phyloP scores from a whole-genome alignment of 208 protist species.

The Lotmaria passim region DNA sequence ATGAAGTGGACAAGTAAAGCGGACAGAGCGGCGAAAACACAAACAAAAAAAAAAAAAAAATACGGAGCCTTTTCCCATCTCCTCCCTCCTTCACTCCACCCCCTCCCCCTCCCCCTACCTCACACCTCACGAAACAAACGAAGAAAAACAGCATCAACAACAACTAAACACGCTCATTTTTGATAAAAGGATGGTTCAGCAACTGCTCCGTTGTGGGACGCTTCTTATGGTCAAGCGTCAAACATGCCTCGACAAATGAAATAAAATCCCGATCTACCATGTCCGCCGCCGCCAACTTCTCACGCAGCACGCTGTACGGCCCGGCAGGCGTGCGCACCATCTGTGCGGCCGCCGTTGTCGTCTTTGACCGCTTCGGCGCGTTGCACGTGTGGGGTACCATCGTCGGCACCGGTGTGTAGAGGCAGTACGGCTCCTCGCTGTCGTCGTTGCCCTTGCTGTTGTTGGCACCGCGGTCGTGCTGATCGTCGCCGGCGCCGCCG shows the following conservation, averaged over 20 bases:
- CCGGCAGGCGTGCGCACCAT: conserved; percentile 29
- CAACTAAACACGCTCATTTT: conserved; percentile 41
- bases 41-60: conserved; percentile 11
- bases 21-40: neutral
- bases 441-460: conserved; percentile 37
- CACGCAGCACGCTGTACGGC: conserved; percentile 71
- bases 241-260: conserved; percentile 86
- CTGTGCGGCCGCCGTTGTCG: conserved; percentile 7
- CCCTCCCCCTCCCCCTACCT: too few species aligned
- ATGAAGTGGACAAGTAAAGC: neutral
- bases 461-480: conserved; percentile 17
- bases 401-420: conserved; percentile 74
- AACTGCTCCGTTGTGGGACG: conserved; percentile 79
- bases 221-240: conserved; percentile 86
- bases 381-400: conserved; percentile 31
- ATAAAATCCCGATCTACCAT: conserved; percentile 83
- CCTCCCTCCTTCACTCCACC: too few species aligned
- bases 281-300: conserved; percentile 74
- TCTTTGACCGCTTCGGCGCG: conserved; percentile 18
- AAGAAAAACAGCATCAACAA: neutral
- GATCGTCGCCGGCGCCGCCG: conserved; percentile 43
- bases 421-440: conserved; percentile 69
- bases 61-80: conserved; percentile 1
- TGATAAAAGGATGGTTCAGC: conserved; percentile 89
- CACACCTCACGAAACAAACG: too few species aligned